phyloP scores from a whole-genome alignment of 2,329 filamentous ascomycete genomes.

The Pseudocercospora pini-densiflorae region DNA sequence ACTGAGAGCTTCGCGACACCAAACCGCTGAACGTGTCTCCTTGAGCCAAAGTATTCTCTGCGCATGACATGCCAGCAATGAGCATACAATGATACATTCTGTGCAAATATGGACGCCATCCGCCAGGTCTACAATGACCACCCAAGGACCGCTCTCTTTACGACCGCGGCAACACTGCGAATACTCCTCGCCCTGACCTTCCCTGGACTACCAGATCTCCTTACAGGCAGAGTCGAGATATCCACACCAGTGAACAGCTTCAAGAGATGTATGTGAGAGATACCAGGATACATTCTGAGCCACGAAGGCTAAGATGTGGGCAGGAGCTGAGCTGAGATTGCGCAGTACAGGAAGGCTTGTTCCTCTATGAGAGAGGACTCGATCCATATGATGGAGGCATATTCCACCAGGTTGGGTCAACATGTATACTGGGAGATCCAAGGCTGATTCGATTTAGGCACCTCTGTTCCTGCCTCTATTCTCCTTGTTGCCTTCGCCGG shows the following conservation, averaged over 20 bases:
- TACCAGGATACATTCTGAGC: background rate
- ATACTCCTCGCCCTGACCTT: conserved; percentile 80
- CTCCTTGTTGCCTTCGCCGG: conserved; percentile 79
- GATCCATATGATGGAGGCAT: conserved; percentile 96
- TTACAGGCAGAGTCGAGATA: conserved; percentile 92
- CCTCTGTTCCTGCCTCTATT: conserved; percentile 91
- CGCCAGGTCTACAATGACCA: conserved; percentile 38
- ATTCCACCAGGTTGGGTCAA: conserved; percentile 63
- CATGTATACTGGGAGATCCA: background rate
- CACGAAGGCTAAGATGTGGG: conserved; percentile 20
- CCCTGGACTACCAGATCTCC: conserved; percentile 78
- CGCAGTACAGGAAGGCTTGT: conserved; percentile 91
- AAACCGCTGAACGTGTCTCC: background rate
- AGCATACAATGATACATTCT: conserved; percentile 20
- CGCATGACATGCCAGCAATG: conserved; percentile 6
- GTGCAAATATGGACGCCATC: conserved; percentile 30
- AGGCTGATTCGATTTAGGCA: conserved; percentile 59
- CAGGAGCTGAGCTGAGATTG: conserved; percentile 36
- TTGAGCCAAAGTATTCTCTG: background rate
- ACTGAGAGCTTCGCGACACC: background rate
- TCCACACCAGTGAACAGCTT: conserved; percentile 98
- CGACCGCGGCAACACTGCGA: conserved; percentile 75
- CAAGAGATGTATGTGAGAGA: conserved; percentile 75
- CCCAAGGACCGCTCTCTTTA: conserved; percentile 69
- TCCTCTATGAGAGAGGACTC: conserved; percentile 93